Evolutionary conservation across 2,329 filamentous ascomycete species (phyloP), one percentile per base, ranked within the genome.

Genomic region (Colletotrichum echinochloae): DNA sequence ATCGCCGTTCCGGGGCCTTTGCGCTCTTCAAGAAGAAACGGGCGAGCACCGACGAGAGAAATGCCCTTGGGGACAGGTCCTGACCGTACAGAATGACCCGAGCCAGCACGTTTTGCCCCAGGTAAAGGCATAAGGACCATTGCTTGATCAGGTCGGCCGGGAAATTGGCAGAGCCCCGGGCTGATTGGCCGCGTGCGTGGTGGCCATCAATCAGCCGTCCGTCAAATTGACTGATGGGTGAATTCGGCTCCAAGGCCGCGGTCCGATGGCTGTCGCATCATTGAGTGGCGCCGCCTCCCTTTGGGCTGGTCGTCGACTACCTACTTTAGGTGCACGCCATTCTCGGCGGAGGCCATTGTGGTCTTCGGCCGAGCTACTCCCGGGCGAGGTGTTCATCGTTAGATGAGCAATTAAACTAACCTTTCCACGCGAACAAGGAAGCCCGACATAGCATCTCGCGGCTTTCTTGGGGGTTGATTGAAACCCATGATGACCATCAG

Each of bases 31-130:
- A 28, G 18, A 23, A 49, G 28, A 33, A 60, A 67, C 37, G 51
- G 57, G 56, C 14, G 33, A 67, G 63, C 64, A 62, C 52, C 51
- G 63, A 70, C 57, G 37, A 23, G 37, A n/a, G 23, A 30, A n/a
- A 23, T 57, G 56, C 49, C 35, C 35, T 28, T 2, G 26, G 18
- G 49, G 41, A 39, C 57, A 44, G 64, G n/a, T 35, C 41, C 63
- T 61, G 39, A 23, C 46, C 37, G 44, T 52, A 28, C n/a, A 46
- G 28, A n/a, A 61, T 35, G 49, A 57, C 61, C 63, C 52, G 56
- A 70, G 64, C 67, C 52, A 41, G 20, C 39, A 49, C 44, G 44
- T 61, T 61, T 67, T 54, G 63, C 67, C 63, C 64, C 67, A 66
- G 44, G 49, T 30, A 62, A 67, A 51, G 56, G 63, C 67, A 70